These are phyloP conservation scores for Aspergillaceae sp. DNA, from an alignment of 2,329 filamentous ascomycete genomes.

Conservation along the genomic window DNA sequence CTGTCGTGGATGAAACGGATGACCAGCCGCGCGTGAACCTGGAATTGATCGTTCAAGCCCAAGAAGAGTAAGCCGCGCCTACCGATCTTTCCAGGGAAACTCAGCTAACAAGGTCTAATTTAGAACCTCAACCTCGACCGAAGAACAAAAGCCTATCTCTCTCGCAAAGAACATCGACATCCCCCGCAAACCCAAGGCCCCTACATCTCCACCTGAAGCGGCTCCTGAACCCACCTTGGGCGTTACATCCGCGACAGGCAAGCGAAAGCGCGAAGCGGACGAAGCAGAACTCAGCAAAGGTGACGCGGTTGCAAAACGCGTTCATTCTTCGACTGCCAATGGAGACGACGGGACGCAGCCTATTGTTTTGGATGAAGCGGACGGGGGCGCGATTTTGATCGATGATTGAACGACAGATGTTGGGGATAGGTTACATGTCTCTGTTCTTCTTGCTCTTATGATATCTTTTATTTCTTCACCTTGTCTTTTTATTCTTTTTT, in stretches of 20 bases:
- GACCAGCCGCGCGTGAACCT: slow-evolving; percentile 64
- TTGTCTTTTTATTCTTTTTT: too few relatives aligned
- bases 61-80: slow-evolving; percentile 19
- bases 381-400: slow-evolving; percentile 59
- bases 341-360: slow-evolving; percentile 29
- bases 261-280: slow-evolving; percentile 40
- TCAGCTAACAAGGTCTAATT: slow-evolving; percentile 4
- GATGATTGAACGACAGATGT: slow-evolving; percentile 41
- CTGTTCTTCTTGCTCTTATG: too few relatives aligned
- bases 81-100: too few relatives aligned
- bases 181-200: slow-evolving; percentile 37
- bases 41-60: slow-evolving; percentile 47
- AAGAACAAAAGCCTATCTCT: slow-evolving; percentile 34
- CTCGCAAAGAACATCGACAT: slow-evolving; percentile 37
- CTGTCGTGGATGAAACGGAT: slow-evolving; percentile 73
- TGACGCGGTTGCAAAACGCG: slow-evolving; percentile 36
- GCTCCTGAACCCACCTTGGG: slow-evolving; percentile 13
- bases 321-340: slow-evolving; percentile 29
- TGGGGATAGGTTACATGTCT: too few relatives aligned
- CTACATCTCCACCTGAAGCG: slow-evolving; percentile 20
- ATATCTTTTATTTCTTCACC: too few relatives aligned
- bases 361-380: slow-evolving; percentile 42
- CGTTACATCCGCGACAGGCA: slow-evolving; percentile 14
- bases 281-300: slow-evolving; percentile 29
- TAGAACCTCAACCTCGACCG: slow-evolving; percentile 22